These are phyloP conservation scores for Suillus fuscotomentosus DNA, from an alignment of 768 basidiomycete species.

Conservation along the genomic window DNA sequence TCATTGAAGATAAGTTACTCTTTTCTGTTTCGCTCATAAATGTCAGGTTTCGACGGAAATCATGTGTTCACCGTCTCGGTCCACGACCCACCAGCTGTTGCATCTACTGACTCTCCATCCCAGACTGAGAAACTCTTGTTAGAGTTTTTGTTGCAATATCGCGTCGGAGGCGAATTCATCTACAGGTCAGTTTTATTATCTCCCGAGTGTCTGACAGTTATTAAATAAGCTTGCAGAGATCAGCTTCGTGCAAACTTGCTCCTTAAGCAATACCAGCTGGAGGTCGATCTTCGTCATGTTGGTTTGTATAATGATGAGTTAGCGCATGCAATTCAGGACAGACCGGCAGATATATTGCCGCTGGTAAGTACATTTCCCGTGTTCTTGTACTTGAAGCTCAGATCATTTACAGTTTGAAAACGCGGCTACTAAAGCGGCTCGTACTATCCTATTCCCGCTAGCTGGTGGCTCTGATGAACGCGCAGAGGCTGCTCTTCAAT, in stretches of 20 bases:
- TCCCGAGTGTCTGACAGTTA: neutral
- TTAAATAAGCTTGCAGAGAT: slow-evolving; percentile 49
- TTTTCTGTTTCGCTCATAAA: slow-evolving; percentile 28
- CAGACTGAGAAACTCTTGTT: slow-evolving; percentile 78
- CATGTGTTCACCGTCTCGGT: slow-evolving; percentile 80
- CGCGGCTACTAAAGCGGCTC: slow-evolving; percentile 83
- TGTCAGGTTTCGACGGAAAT: slow-evolving; percentile 89
- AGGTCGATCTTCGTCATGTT: slow-evolving; percentile 80
- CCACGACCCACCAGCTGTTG: slow-evolving; percentile 56
- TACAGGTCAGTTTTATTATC: slow-evolving; percentile 63
- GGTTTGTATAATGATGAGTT: slow-evolving; percentile 91
- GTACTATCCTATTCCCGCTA: slow-evolving; percentile 80
- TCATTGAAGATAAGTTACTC: neutral
- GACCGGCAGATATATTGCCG: slow-evolving; percentile 86
- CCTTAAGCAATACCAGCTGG: slow-evolving; percentile 81
- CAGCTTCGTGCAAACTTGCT: slow-evolving; percentile 87
- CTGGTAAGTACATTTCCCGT: slow-evolving; percentile 49
- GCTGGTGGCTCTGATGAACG: slow-evolving; percentile 46
- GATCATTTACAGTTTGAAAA: slow-evolving; percentile 72
- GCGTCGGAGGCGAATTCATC: slow-evolving; percentile 87
- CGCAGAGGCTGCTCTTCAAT: slow-evolving; percentile 44
- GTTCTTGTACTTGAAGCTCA: neutral
- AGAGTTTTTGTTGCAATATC: slow-evolving; percentile 86
- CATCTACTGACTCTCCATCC: slow-evolving; percentile 69
- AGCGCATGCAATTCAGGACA: slow-evolving; percentile 86